Conservation (phyloP, 1,284 basidiomycete species). For the Cutaneotrichosporon cyanovorans region DNA sequence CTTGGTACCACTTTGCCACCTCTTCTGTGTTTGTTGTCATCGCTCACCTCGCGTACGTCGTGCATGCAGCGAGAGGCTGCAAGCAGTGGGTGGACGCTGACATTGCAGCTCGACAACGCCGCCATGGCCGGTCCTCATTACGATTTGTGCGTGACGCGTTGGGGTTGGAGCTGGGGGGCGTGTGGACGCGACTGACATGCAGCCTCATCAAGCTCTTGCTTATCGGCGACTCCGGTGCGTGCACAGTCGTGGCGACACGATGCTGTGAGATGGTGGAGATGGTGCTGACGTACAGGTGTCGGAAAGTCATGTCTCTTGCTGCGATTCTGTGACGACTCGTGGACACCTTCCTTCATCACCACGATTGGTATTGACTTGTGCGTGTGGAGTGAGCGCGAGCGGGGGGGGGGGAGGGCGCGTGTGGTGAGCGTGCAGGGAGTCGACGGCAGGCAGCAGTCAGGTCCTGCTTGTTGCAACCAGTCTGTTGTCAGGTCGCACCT, state of each 20-base stretch:
- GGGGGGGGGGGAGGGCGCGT: background rate
- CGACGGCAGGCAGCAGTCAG: no score
- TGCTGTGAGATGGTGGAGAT: background rate
- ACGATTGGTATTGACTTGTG: slow-evolving; percentile 65
- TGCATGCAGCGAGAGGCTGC: no score
- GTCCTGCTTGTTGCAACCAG: no score
- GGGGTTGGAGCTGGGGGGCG: background rate
- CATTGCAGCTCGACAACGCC: background rate
- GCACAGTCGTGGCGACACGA: no score
- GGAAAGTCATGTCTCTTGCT: slow-evolving; percentile 98
- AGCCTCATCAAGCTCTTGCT: slow-evolving; percentile 89
- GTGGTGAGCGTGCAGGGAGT: no score
- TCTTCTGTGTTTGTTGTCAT: no score
- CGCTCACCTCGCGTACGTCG: no score
- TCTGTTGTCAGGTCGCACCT: no score
- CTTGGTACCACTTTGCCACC: no score
- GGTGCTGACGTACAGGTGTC: slow-evolving; percentile 56
- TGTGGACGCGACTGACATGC: background rate
- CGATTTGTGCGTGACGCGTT: slow-evolving; percentile 39
- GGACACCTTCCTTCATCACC: slow-evolving; percentile 99
- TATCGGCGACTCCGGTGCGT: slow-evolving; percentile 87
- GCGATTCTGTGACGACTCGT: slow-evolving; percentile 98
- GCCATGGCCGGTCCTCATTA: slow-evolving; percentile 45
- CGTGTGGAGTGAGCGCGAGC: slow-evolving; percentile 11
- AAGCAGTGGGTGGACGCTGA: no score